phyloP scores from a whole-genome alignment of 1,284 basidiomycete genomes.

The Naganishia sp. region DNA sequence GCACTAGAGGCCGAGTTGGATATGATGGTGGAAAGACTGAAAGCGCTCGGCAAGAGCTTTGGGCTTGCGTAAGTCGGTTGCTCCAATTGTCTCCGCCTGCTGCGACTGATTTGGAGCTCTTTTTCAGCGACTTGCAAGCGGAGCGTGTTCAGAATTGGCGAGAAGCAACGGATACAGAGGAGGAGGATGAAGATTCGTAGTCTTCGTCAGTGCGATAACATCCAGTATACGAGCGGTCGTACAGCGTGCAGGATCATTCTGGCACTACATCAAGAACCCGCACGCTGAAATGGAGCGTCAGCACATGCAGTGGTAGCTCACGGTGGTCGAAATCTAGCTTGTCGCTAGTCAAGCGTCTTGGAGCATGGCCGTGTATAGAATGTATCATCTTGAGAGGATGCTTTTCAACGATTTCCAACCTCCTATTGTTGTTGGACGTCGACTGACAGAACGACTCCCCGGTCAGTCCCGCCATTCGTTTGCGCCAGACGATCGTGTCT shows the following conservation, averaged over 20 bases:
- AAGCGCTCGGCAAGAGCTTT: constrained; percentile 37
- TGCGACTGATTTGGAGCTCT: background rate
- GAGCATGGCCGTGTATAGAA: no score
- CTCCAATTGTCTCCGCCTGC: background rate
- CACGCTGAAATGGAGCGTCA: no score
- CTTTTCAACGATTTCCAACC: no score
- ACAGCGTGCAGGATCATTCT: background rate
- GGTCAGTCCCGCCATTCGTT: no score
- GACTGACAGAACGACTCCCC: no score
- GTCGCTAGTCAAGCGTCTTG: no score
- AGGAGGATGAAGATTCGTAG: background rate
- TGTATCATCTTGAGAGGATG: no score
- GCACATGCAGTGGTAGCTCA: no score
- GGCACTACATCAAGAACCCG: background rate
- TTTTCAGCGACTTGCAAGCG: constrained; percentile 21
- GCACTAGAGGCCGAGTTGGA: constrained; percentile 40
- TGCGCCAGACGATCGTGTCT: no score
- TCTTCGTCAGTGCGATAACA: background rate
- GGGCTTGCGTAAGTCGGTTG: constrained; percentile 29
- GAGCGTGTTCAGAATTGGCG: constrained; percentile 26
- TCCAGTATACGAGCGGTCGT: background rate
- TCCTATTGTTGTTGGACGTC: no score
- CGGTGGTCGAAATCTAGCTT: no score
- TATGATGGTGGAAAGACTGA: constrained; percentile 38
- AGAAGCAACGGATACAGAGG: constrained; percentile 8